phyloP scores from a whole-genome alignment of 805 yeast species.

The Yarrowia yakushimensis region DNA sequence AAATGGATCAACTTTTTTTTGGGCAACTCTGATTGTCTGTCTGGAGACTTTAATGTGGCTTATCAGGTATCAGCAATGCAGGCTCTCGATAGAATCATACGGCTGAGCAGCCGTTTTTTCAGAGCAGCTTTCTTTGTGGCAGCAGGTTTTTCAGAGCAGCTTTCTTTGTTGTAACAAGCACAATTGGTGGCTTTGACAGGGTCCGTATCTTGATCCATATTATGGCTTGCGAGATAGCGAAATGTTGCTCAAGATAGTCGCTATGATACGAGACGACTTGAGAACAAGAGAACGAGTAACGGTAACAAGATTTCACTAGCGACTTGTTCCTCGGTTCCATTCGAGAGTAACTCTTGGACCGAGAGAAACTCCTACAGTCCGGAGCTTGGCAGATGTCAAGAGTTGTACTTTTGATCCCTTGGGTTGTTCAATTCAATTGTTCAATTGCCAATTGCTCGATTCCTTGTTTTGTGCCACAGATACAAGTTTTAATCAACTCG shows the following conservation, averaged over 20 bases:
- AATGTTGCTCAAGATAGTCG: no score
- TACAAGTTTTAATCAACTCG: no score
- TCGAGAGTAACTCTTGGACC: not conserved
- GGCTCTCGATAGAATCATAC: not conserved
- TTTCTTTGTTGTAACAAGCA: not conserved
- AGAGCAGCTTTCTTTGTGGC: not conserved
- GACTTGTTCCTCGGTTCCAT: no score
- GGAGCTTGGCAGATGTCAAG: not conserved
- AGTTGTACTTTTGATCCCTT: no score
- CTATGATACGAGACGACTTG: not conserved
- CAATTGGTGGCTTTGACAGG: not conserved
- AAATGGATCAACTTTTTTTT: not conserved
- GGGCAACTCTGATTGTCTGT: not conserved
- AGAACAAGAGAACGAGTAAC: no score
- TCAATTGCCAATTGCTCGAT: no score
- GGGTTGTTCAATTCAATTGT: no score
- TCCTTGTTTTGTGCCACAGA: no score
- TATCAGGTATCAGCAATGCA: not conserved
- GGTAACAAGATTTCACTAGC: not conserved
- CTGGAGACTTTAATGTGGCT: not conserved
- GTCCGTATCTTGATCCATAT: not conserved
- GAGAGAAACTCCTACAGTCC: not conserved
- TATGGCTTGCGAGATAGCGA: no score
- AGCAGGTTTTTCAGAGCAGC: not conserved
- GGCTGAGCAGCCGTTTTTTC: not conserved